Evolutionary conservation across 768 basidiomycete genomes (phyloP).

Genomic region (Lyophyllum atratum): DNA sequence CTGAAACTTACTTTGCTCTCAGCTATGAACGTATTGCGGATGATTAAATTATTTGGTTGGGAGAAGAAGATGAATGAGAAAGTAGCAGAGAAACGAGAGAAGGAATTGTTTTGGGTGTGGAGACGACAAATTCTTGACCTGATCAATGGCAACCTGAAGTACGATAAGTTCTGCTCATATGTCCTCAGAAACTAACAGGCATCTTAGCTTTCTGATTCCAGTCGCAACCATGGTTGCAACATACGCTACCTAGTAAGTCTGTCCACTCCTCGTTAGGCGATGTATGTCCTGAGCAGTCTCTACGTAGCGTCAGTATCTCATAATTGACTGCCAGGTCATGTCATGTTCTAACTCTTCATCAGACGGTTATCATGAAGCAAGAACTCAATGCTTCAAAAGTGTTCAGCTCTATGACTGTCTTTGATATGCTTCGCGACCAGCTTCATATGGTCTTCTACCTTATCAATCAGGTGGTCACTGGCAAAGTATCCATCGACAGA

Average conservation of each 20-base stretch:
- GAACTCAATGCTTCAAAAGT: constrained; percentile 44
- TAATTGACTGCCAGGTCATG: background rate
- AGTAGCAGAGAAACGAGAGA: constrained; percentile 58
- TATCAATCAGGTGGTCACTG: constrained; percentile 29
- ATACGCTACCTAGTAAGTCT: constrained; percentile 57
- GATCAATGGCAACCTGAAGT: constrained; percentile 45
- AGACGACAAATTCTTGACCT: constrained; percentile 54
- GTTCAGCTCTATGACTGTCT: constrained; percentile 59
- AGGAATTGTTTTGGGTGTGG: constrained; percentile 58
- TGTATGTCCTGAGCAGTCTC: background rate
- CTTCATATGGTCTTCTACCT: constrained; percentile 38
- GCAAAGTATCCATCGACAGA: constrained; percentile 68
- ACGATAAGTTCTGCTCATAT: constrained; percentile 11
- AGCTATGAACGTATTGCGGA: constrained; percentile 61
- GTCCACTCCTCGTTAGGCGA: background rate
- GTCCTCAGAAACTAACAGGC: background rate
- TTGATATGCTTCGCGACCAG: constrained; percentile 59
- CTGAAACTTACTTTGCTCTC: constrained; percentile 15
- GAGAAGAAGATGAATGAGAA: constrained; percentile 55
- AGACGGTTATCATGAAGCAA: constrained; percentile 43
- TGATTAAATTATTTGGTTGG: constrained; percentile 76
- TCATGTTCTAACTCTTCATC: constrained; percentile 3
- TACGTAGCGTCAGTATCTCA: constrained; percentile 11
- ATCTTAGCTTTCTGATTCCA: constrained; percentile 56
- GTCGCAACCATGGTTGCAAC: constrained; percentile 66